Conservation (phyloP, 2,329 filamentous ascomycete genomes). For the Claviceps africana region DNA sequence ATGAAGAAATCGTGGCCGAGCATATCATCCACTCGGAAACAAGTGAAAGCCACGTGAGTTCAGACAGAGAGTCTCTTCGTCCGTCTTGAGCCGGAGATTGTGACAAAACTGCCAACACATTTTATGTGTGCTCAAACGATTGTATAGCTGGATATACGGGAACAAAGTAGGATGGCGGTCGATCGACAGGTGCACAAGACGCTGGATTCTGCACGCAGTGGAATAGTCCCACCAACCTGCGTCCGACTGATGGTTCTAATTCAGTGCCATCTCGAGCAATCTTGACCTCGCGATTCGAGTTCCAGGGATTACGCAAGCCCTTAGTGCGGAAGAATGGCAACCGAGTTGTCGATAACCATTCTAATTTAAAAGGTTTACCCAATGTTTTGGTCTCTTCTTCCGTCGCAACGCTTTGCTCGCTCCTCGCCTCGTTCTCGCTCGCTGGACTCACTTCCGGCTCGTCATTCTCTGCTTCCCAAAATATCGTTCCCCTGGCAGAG, state of each 20-base stretch:
- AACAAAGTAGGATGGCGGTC: slow-evolving; percentile 21
- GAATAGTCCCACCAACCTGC: slow-evolving; percentile 66
- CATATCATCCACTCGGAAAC: neutral
- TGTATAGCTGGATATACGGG: slow-evolving; percentile 24
- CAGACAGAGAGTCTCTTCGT: neutral
- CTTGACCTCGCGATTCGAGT: slow-evolving; percentile 88
- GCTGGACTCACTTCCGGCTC: slow-evolving; percentile 33
- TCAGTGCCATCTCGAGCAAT: slow-evolving; percentile 92
- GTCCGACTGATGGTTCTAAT: slow-evolving; percentile 69
- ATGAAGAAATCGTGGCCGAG: neutral
- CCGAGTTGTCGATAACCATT: slow-evolving; percentile 74
- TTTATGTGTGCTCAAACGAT: slow-evolving; percentile 17
- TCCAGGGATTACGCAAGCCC: slow-evolving; percentile 84
- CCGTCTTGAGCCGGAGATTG: neutral
- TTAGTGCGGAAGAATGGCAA: slow-evolving; percentile 82
- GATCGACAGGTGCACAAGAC: slow-evolving; percentile 15
- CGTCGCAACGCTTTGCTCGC: slow-evolving; percentile 25
- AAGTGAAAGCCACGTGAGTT: neutral
- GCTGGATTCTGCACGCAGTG: slow-evolving; percentile 37
- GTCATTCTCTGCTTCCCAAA: slow-evolving; percentile 73
- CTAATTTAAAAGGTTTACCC: slow-evolving; percentile 81
- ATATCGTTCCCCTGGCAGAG: slow-evolving; percentile 84
- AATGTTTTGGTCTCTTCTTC: slow-evolving; percentile 50
- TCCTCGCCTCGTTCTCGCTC: slow-evolving; percentile 26
- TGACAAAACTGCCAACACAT: neutral